Evolutionary conservation across 495 filamentous ascomycete genomes (phyloP).

Genomic region (Pyronema omphalodes): DNA sequence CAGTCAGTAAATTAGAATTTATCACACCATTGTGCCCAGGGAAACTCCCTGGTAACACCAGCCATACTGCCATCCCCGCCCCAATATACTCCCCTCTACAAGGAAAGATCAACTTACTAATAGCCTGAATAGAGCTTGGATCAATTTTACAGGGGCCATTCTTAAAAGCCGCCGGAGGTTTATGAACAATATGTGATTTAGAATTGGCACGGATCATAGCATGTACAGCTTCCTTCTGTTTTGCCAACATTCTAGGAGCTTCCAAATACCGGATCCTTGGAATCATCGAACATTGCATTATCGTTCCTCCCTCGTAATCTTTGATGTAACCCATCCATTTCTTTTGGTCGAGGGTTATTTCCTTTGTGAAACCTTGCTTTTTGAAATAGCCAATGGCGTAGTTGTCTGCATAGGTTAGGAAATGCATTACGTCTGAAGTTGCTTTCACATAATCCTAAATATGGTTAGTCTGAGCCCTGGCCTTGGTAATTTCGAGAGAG

Average conservation of each 20-base stretch:
- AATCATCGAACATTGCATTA: constrained; percentile 98
- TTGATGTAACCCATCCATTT: constrained; percentile 99
- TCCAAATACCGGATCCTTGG: constrained; percentile 90
- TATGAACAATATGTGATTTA: constrained; percentile 73
- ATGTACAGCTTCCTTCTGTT: constrained; percentile 86
- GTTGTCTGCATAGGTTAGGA: constrained; percentile 96
- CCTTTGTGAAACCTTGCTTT: constrained; percentile 97
- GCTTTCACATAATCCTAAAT: constrained; percentile 79
- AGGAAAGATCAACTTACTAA: constrained; percentile 15
- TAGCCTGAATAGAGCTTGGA: constrained; percentile 25
- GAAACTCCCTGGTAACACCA: no score
- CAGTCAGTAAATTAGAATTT: neutral
- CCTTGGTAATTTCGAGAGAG: no score
- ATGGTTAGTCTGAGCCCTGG: no score
- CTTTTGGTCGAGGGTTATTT: constrained; percentile 76
- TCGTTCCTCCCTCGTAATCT: constrained; percentile 96
- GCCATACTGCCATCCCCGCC: neutral
- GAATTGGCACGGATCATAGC: constrained; percentile 87
- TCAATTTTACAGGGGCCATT: constrained; percentile 33
- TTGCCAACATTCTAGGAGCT: constrained; percentile 80
- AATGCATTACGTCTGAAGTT: constrained; percentile 91
- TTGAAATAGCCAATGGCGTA: constrained; percentile 99
- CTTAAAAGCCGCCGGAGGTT: constrained; percentile 47
- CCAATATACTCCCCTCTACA: neutral
- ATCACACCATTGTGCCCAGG: no score